Percentiles rank a stretch among this genome's conserved stretches.
phyloP scores from a whole-genome alignment of 2,329 filamentous ascomycete genomes.

The Fusarium haematococcum region DNA sequence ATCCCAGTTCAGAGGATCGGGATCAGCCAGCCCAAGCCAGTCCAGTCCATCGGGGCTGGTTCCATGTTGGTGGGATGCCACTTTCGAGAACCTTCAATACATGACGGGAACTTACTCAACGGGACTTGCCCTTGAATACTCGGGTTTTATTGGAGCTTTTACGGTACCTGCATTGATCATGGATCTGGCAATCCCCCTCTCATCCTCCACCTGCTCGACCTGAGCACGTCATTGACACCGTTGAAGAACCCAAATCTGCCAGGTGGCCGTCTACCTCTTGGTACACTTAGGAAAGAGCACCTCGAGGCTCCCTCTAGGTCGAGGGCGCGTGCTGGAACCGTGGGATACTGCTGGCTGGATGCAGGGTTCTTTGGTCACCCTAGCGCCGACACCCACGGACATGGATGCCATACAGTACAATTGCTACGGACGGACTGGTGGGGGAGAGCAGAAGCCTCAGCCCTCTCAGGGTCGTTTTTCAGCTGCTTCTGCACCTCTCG shows the following conservation, averaged over 20 bases:
- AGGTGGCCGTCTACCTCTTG: neutral
- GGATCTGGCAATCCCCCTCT: neutral
- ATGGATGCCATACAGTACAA: neutral
- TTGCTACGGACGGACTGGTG: neutral
- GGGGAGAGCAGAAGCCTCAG: neutral
- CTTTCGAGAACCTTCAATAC: neutral
- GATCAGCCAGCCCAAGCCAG: slow-evolving; percentile 22
- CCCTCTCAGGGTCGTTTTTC: neutral
- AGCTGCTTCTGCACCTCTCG: slow-evolving; percentile 5
- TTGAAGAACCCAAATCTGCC: neutral
- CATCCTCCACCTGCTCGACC: neutral
- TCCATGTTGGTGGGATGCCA: slow-evolving; percentile 4
- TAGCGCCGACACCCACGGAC: neutral
- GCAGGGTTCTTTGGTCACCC: neutral
- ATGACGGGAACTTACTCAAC: neutral
- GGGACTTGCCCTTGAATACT: neutral
- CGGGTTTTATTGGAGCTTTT: neutral
- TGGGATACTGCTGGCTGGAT: neutral
- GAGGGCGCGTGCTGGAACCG: neutral
- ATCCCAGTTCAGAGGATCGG: slow-evolving; percentile 28
- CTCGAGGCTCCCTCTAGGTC: neutral
- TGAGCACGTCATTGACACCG: neutral
- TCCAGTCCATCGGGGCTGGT: slow-evolving; percentile 6
- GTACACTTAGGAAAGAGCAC: neutral
- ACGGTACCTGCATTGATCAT: neutral